Conservation (phyloP, 2,329 filamentous ascomycete species). For the Botryotinia calthae region DNA sequence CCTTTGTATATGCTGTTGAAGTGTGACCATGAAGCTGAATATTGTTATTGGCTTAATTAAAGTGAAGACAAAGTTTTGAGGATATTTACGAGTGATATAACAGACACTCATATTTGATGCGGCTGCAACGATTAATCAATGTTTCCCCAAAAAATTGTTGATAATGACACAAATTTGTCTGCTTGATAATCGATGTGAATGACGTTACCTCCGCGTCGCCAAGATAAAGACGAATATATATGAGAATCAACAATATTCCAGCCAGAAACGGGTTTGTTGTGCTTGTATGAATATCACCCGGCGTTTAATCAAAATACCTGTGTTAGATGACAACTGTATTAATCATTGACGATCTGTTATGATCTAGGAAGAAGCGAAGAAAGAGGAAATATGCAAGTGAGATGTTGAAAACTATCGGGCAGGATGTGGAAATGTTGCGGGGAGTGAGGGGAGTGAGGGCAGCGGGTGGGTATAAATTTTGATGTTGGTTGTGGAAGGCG, state of each 20-base stretch:
- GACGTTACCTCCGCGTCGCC: background rate
- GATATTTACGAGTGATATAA: background rate
- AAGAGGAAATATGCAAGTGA: too few relatives aligned
- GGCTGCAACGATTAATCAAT: background rate
- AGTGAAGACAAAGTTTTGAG: background rate
- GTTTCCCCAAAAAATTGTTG: background rate
- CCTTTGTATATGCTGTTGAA: background rate
- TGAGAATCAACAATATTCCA: background rate
- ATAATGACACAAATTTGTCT: background rate
- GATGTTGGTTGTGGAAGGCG: background rate
- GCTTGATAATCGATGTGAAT: background rate
- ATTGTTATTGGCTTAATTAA: background rate
- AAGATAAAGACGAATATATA: background rate
- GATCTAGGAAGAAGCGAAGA: background rate
- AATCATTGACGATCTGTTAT: background rate
- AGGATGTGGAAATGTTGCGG: background rate
- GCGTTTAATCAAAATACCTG: too few relatives aligned
- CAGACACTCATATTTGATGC: background rate
- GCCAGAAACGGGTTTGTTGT: background rate
- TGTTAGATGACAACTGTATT: too few relatives aligned
- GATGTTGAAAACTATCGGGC: too few relatives aligned
- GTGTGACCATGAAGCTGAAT: too few relatives aligned
- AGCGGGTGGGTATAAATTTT: background rate
- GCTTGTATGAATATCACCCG: too few relatives aligned
- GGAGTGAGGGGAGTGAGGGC: background rate